Percentiles rank a stretch among this genome's conserved stretches.
phyloP scores from a whole-genome alignment of 2,329 filamentous ascomycete species.

The Curvularia sp. region DNA sequence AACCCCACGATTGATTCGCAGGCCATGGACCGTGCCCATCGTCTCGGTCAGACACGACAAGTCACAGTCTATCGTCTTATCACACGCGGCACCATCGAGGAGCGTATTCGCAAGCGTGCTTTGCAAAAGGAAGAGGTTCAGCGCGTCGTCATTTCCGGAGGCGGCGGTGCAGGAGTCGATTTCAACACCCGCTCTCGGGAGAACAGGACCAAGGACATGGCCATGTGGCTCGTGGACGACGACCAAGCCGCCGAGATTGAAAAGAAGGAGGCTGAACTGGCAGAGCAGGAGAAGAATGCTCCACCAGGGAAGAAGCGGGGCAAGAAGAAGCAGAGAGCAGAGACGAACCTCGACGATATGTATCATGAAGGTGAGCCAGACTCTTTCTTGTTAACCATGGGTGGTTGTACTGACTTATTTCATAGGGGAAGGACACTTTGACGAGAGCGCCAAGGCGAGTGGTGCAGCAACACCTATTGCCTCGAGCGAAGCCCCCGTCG shows the following conservation, averaged over 20 bases:
- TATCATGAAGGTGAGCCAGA: constrained; percentile 92
- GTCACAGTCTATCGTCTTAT: constrained; percentile 98
- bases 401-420: constrained; percentile 32
- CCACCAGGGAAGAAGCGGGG: constrained; percentile 59
- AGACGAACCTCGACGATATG: constrained; percentile 86
- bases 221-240: constrained; percentile 97
- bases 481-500: constrained; percentile 40
- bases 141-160: constrained; percentile 93
- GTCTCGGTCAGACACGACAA: constrained; percentile 92
- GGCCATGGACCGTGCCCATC: constrained; percentile 98
- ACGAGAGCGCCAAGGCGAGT: constrained; percentile 83
- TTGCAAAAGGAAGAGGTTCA: constrained; percentile 99
- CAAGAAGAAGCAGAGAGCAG: constrained; percentile 68
- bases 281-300: constrained; percentile 66
- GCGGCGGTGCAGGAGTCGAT: constrained; percentile 82
- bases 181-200: constrained; percentile 92
- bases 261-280: constrained; percentile 84
- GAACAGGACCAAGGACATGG: constrained; percentile 96
- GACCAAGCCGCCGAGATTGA: constrained; percentile 95
- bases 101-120: constrained; percentile 95
- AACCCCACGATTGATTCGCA: constrained; percentile 99
- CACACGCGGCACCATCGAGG: constrained; percentile 94
- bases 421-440: constrained; percentile 93
- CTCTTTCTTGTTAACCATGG: neutral
- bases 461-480: constrained; percentile 84